These are phyloP conservation scores for Rhazya stricta DNA, from an alignment of 257 asterid species.

Conservation along the genomic window DNA sequence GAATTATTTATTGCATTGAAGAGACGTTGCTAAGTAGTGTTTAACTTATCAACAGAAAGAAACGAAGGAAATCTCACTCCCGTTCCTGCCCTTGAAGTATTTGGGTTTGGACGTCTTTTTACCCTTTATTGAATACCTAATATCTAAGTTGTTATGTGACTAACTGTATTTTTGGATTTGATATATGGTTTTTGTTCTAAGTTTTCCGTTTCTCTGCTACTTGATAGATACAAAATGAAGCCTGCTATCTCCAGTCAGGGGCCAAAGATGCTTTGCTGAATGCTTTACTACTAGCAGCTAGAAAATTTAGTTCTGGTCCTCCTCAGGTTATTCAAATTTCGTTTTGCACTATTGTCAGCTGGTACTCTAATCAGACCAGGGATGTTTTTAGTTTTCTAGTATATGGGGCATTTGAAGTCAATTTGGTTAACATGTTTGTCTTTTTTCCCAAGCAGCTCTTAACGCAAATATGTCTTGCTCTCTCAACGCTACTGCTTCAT, in stretches of 20 bases:
- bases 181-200: not conserved
- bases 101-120: not conserved
- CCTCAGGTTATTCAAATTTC: constrained; percentile 54
- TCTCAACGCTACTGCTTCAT: constrained; percentile 64
- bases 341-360: constrained; percentile 8
- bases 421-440: constrained; percentile 27
- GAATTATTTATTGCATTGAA: no score
- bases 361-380: not conserved
- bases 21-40: no score
- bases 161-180: not conserved
- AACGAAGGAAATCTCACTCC: not conserved
- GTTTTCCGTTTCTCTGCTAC: not conserved
- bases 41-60: not conserved
- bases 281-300: constrained; percentile 79
- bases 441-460: constrained; percentile 55
- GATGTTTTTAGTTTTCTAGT: not conserved
- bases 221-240: constrained; percentile 70
- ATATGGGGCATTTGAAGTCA: not conserved
- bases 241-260: constrained; percentile 51
- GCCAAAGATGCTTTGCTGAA: constrained; percentile 69
- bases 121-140: not conserved
- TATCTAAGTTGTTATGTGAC: not conserved
- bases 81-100: not conserved
- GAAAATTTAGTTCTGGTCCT: constrained; percentile 75
- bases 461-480: constrained; percentile 92